A percentile compares a stretch with the other conserved stretches of the same genome.
These are phyloP conservation scores for Ascochyta rabiei DNA, from an alignment of 2,329 filamentous ascomycete genomes.

Conservation along the genomic window DNA sequence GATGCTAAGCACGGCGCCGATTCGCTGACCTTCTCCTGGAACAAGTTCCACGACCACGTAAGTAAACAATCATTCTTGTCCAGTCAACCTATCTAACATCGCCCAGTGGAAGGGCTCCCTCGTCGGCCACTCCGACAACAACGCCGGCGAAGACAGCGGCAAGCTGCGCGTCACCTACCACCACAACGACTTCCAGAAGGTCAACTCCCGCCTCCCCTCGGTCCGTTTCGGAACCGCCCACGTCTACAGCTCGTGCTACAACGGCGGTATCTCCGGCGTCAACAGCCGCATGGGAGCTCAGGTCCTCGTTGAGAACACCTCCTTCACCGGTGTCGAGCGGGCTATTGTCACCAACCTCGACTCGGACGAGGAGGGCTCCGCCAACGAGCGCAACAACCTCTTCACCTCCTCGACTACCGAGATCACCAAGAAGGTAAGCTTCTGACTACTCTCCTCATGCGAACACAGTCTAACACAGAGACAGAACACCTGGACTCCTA, in stretches of 20 bases:
- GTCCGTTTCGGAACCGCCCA: constrained; percentile 71
- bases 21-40: constrained; percentile 62
- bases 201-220: constrained; percentile 68
- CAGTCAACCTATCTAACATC: constrained; percentile 10
- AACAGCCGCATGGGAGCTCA: constrained; percentile 53
- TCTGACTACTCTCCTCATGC: background rate
- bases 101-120: constrained; percentile 63
- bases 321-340: constrained; percentile 63
- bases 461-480: constrained; percentile 11
- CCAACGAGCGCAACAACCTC: constrained; percentile 55
- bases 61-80: background rate
- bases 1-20: constrained; percentile 69
- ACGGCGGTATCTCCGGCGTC: constrained; percentile 47
- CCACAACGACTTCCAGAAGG: constrained; percentile 69
- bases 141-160: constrained; percentile 60
- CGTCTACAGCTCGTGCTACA: constrained; percentile 60
- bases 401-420: constrained; percentile 49
- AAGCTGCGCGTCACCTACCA: constrained; percentile 68
- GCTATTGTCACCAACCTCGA: constrained; percentile 64
- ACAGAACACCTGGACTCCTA: constrained; percentile 59
- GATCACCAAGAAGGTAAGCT: constrained; percentile 45
- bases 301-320: constrained; percentile 53
- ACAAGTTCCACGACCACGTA: constrained; percentile 61
- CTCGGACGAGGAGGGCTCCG: constrained; percentile 59
- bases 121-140: constrained; percentile 64